These are phyloP conservation scores for Camptophora hylomeconis DNA, from an alignment of 2,329 filamentous ascomycete genomes.

Conservation along the genomic window DNA sequence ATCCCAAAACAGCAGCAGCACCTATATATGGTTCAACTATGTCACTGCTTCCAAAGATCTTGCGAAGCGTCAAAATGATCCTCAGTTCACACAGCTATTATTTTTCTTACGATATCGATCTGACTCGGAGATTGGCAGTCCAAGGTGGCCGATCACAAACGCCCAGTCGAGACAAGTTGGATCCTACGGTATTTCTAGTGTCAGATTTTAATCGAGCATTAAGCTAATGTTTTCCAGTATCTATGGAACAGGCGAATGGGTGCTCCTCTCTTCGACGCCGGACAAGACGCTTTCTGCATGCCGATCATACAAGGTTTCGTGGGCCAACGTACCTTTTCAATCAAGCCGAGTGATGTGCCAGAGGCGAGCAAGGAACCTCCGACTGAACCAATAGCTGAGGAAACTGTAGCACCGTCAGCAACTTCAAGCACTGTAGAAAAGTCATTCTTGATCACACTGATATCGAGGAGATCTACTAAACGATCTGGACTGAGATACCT, in stretches of 20 bases:
- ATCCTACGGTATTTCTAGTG: neutral
- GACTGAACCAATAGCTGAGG: neutral
- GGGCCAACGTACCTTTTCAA: slow-evolving; percentile 68
- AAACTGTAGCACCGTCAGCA: slow-evolving; percentile 8
- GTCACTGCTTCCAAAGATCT: slow-evolving; percentile 64
- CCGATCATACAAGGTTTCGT: slow-evolving; percentile 92
- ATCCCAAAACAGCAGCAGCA: too few species aligned
- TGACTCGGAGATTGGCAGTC: slow-evolving; percentile 52
- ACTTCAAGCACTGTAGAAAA: slow-evolving; percentile 22
- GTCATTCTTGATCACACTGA: slow-evolving; percentile 66
- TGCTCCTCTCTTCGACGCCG: slow-evolving; percentile 59
- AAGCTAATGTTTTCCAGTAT: slow-evolving; percentile 42
- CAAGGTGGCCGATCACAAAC: too few species aligned
- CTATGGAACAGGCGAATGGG: slow-evolving; percentile 84
- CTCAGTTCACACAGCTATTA: slow-evolving; percentile 82
- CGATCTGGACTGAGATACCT: slow-evolving; percentile 82
- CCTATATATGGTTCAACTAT: too few species aligned
- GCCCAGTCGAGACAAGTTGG: neutral
- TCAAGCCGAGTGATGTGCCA: slow-evolving; percentile 22
- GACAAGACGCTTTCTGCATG: slow-evolving; percentile 57
- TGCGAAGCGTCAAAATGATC: slow-evolving; percentile 71
- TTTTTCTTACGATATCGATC: slow-evolving; percentile 88
- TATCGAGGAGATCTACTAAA: slow-evolving; percentile 79
- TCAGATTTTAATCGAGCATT: neutral
- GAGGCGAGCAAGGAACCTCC: slow-evolving; percentile 7